These are phyloP conservation scores for Diaporthe humulicola DNA, from an alignment of 2,329 filamentous ascomycete species.

Conservation along the genomic window DNA sequence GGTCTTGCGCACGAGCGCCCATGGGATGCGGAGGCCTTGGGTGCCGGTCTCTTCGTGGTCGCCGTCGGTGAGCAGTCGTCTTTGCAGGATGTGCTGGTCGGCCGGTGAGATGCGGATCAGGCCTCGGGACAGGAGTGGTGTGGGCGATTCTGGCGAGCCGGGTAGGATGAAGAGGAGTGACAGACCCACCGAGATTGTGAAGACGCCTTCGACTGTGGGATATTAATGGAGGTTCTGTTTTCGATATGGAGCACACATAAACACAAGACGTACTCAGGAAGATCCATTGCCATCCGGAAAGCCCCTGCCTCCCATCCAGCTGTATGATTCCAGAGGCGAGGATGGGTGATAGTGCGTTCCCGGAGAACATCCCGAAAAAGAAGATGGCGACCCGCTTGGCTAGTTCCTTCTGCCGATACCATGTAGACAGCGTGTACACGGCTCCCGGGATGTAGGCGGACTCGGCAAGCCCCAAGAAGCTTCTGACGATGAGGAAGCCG, in stretches of 20 bases:
- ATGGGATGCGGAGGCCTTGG: conserved; percentile 53
- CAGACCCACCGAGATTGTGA: conserved; percentile 56
- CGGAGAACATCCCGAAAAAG: conserved; percentile 67
- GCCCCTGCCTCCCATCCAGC: conserved; percentile 54
- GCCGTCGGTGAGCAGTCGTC: conserved; percentile 52
- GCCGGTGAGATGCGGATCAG: conserved; percentile 52
- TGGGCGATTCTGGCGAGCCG: conserved; percentile 56
- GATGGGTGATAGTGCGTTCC: conserved; percentile 62
- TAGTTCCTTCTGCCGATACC: conserved; percentile 62
- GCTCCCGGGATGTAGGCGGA: conserved; percentile 66
- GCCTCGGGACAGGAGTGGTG: conserved; percentile 54
- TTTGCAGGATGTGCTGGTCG: conserved; percentile 52
- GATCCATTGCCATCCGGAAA: conserved; percentile 65
- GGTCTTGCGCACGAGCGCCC: conserved; percentile 57
- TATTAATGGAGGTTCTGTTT: not conserved
- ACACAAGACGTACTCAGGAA: conserved; percentile 55
- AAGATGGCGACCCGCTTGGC: conserved; percentile 62
- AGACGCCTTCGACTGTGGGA: conserved; percentile 57
- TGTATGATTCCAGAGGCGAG: conserved; percentile 62
- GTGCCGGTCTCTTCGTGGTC: conserved; percentile 47
- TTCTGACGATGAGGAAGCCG: conserved; percentile 59
- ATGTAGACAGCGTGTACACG: conserved; percentile 64
- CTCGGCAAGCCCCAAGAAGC: conserved; percentile 62
- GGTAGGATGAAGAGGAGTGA: conserved; percentile 57
- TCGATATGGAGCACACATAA: no score